Percentiles rank a stretch among this genome's conserved stretches.
Evolutionary conservation across 2,329 filamentous ascomycete genomes (phyloP).

Genomic region (Colletotrichum sp.): DNA sequence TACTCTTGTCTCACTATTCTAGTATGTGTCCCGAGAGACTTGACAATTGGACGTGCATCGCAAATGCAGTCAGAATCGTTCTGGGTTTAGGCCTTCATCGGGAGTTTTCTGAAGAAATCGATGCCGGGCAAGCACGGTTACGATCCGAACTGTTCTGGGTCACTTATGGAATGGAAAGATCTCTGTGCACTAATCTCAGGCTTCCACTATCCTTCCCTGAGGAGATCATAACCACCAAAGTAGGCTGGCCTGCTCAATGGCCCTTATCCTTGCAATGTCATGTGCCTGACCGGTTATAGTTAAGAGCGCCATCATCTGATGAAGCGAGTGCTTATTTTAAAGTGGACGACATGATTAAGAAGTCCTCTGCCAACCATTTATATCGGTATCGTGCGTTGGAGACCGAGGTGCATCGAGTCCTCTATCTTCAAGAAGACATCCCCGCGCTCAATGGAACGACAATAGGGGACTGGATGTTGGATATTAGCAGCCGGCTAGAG

Average conservation of each 20-base stretch:
- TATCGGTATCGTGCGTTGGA: background rate
- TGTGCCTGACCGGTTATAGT: background rate
- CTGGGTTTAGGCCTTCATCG: background rate
- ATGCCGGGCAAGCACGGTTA: background rate
- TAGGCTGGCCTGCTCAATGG: accelerated
- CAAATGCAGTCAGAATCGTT: background rate
- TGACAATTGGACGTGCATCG: background rate
- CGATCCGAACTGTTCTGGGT: background rate
- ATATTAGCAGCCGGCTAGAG: background rate
- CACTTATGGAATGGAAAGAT: background rate
- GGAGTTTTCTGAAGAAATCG: background rate
- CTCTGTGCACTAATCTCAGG: background rate
- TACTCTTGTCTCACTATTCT: background rate
- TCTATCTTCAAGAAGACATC: background rate
- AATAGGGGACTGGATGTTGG: background rate
- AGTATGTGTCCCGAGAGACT: background rate
- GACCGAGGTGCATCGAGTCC: background rate
- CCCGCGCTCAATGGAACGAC: background rate
- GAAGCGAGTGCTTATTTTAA: background rate
- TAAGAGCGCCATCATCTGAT: background rate
- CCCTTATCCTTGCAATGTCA: background rate
- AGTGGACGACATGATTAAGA: background rate
- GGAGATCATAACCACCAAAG: background rate
- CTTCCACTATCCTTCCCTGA: background rate
- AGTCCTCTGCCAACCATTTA: background rate